These are phyloP conservation scores for Plectosphaerella cucumerina DNA, from an alignment of 2,329 filamentous ascomycete genomes.

Conservation along the genomic window DNA sequence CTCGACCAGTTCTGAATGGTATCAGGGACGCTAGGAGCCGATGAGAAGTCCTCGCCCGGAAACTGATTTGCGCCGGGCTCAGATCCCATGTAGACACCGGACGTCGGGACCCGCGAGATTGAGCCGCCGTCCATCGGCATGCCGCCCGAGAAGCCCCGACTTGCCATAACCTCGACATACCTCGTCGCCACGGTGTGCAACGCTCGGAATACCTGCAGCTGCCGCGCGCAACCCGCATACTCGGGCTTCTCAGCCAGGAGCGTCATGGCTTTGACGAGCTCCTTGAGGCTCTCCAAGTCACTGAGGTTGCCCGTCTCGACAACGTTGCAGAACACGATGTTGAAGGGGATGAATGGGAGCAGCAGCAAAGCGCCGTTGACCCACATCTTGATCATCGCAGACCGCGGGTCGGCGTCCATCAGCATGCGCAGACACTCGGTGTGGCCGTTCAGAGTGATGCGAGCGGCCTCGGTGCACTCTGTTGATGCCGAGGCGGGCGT, in stretches of 20 bases:
- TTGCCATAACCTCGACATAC: background rate
- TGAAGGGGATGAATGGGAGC: conserved; percentile 20
- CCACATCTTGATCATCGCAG: background rate
- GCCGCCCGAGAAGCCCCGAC: background rate
- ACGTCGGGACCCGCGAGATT: background rate
- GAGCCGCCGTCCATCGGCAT: background rate
- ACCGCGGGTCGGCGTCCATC: background rate
- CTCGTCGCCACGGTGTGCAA: conserved; percentile 16
- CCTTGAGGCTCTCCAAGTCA: conserved; percentile 28
- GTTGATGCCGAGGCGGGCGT: background rate
- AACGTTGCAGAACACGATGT: conserved; percentile 19
- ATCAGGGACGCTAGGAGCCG: background rate
- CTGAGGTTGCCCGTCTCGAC: conserved; percentile 30
- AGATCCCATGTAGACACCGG: background rate
- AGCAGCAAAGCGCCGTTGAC: conserved; percentile 10
- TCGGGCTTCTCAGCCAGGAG: background rate
- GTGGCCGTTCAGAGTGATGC: background rate
- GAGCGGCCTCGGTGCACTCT: background rate
- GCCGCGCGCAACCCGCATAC: conserved; percentile 6
- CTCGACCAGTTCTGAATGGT: background rate
- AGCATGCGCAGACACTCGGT: background rate
- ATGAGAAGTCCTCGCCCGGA: background rate
- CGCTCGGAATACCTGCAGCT: conserved; percentile 14
- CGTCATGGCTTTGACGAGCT: conserved; percentile 12
- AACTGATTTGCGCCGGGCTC: background rate